A percentile compares a stretch with the other conserved stretches of the same genome.
phyloP scores from a whole-genome alignment of 495 filamentous ascomycete genomes.

The Penicillium longicatenatum region DNA sequence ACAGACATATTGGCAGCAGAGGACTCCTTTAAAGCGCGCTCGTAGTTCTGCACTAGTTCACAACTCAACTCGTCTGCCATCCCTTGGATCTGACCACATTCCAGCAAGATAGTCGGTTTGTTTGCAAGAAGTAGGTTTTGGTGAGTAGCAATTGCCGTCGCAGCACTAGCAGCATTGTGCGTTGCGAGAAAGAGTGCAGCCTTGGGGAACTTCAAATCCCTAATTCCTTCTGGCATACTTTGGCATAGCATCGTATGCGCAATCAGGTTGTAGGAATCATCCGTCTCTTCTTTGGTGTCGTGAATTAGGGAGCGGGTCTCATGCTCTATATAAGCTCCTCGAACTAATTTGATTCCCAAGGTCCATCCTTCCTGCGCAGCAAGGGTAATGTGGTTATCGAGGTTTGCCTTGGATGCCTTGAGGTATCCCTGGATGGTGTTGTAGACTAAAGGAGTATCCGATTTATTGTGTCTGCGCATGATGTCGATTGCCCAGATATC shows the following conservation, averaged over 20 bases:
- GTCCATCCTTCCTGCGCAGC: conserved; percentile 36
- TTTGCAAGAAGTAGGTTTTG: conserved; percentile 22
- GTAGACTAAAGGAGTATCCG: conserved; percentile 31
- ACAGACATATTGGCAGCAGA: conserved; percentile 18
- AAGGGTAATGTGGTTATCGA: conserved; percentile 32
- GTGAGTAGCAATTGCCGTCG: conserved; percentile 33
- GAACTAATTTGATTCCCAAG: conserved; percentile 41
- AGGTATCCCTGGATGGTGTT: conserved; percentile 48
- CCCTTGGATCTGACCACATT: conserved; percentile 65
- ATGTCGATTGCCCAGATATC: conserved; percentile 41
- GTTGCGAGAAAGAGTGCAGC: conserved; percentile 43
- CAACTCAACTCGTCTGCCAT: conserved; percentile 44
- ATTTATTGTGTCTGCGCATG: conserved; percentile 41
- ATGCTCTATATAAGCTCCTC: conserved; percentile 44
- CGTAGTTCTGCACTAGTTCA: conserved; percentile 31
- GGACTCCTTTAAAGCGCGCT: conserved; percentile 17
- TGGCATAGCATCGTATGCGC: conserved; percentile 32
- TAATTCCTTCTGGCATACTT: conserved; percentile 16
- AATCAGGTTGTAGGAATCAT: conserved; percentile 43
- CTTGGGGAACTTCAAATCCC: conserved; percentile 29
- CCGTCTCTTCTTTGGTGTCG: conserved; percentile 43
- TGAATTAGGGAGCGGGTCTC: conserved; percentile 43
- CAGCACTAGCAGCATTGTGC: conserved; percentile 38
- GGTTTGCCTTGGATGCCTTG: conserved; percentile 36
- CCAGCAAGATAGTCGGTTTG: conserved; percentile 29